Evolutionary conservation across 148 eudicot species (phyloP), one percentile per base, ranked within the genome.

Genomic region (Amaranthus hypochondriacus): DNA sequence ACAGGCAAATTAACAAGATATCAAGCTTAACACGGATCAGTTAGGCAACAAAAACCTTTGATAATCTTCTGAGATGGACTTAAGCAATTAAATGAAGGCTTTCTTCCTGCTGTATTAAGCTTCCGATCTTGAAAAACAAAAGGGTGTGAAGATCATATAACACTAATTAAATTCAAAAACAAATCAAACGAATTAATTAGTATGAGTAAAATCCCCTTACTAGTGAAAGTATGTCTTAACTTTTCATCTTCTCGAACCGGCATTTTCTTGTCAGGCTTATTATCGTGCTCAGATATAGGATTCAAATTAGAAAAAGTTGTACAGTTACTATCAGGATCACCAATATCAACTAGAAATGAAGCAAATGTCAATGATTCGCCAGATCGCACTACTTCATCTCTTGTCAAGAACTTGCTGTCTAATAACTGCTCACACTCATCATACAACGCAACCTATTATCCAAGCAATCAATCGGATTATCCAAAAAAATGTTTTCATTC

Each of bases 61-160:
- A 94, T 88, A 56, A 91, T 80, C 77, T 86, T 92, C 56, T 84
- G 90, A 56, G 98, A 89, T n/a, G 97, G 97, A 73, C 97, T 92
- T 61, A 85, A 75, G 77, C 73, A 87, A 65, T 69, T 73, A 2
- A 73, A 75, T 56, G 79, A 68, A 58, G 72, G 76, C 83, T 78
- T 86, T 15, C 39, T 73, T 75, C 80, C 77, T 50, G 80, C 78
- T 10, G 77, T 48, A 67, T 59, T 72, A 69, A 81, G 57, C 74
- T 71, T 90, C 76, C 63, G 78, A 69, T 63, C 82, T 80, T 70
- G 64, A 15, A 9, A 70, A 73, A 74, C 48, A 77, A 66, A 43
- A 54, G 14, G 47, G 18, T 75, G 73, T 59, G 51, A 69, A 69
- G 66, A 49, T 72, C 57, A 76, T 53, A 65, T 6, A 18, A 4